phyloP scores from a whole-genome alignment of 1,139 yeast genomes.

The Geotrichum reessii region DNA sequence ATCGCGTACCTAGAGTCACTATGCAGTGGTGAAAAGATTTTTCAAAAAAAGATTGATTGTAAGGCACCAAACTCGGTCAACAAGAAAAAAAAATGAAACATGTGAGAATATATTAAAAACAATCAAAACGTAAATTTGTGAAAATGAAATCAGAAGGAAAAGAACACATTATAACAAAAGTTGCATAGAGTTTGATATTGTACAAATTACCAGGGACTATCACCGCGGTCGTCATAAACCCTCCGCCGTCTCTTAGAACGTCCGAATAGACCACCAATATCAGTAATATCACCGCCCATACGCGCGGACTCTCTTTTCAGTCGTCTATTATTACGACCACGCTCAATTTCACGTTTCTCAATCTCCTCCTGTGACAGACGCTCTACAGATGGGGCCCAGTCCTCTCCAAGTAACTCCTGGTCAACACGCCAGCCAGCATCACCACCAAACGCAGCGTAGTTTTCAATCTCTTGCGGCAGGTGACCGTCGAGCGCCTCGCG shows the following conservation, averaged over 20 bases:
- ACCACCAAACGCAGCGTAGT: slow-evolving; percentile 53
- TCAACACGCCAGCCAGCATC: slow-evolving; percentile 64
- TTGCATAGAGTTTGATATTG: no score
- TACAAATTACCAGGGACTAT: slow-evolving; percentile 20
- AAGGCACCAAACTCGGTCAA: not conserved
- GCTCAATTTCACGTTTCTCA: slow-evolving; percentile 89
- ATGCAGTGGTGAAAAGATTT: not conserved
- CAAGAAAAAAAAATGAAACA: not conserved
- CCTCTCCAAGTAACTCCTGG: slow-evolving; percentile 56
- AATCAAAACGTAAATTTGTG: not conserved
- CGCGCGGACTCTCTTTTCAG: slow-evolving; percentile 78
- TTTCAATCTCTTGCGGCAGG: slow-evolving; percentile 51
- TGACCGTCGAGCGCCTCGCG: slow-evolving; percentile 83
- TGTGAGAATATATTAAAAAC: not conserved
- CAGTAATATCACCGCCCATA: slow-evolving; percentile 32
- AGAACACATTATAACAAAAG: not conserved
- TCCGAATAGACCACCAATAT: slow-evolving; percentile 34
- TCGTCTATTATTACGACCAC: slow-evolving; percentile 86
- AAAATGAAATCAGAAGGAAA: not conserved
- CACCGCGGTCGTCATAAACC: slow-evolving; percentile 24
- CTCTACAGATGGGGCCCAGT: slow-evolving; percentile 89
- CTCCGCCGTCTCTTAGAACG: slow-evolving; percentile 32
- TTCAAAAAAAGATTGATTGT: not conserved
- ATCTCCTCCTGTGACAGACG: slow-evolving; percentile 85
- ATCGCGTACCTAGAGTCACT: slow-evolving; percentile 4